These are phyloP conservation scores for Chaetomium sp. DNA, from an alignment of 2,329 filamentous ascomycete genomes.

Conservation along the genomic window DNA sequence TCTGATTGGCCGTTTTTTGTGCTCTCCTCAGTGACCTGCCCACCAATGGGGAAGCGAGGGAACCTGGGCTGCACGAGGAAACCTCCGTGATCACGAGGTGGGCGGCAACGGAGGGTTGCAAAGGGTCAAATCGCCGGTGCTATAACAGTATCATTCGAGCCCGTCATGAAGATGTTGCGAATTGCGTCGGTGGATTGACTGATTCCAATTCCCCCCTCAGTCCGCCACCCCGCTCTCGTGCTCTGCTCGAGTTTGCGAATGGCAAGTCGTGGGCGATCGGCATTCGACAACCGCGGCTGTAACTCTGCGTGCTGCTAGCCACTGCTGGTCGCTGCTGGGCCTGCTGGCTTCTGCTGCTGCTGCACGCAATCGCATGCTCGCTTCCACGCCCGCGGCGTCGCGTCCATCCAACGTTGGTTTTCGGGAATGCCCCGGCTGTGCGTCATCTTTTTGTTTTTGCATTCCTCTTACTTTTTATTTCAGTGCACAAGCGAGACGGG, in stretches of 20 bases:
- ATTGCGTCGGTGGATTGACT: background rate
- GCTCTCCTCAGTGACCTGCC: background rate
- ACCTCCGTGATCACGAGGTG: background rate
- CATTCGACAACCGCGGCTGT: no score
- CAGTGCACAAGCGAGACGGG: background rate
- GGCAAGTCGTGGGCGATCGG: no score
- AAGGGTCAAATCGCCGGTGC: background rate
- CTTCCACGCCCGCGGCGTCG: background rate
- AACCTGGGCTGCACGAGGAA: background rate
- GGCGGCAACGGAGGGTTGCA: background rate
- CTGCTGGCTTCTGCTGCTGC: background rate
- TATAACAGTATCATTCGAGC: background rate
- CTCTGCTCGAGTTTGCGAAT: no score
- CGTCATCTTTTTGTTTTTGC: background rate
- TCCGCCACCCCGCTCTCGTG: background rate
- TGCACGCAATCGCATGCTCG: conserved; percentile 3
- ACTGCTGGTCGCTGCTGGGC: background rate
- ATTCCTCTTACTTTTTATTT: background rate
- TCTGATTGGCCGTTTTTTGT: background rate
- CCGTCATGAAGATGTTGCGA: background rate
- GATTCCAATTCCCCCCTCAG: background rate
- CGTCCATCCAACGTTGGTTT: background rate
- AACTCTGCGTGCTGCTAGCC: no score
- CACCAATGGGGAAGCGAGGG: background rate
- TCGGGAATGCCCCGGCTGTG: background rate